A percentile compares a stretch with the other conserved stretches of the same genome.
These are phyloP conservation scores for Arthrobotrys megalospora DNA, from an alignment of 2,329 filamentous ascomycete genomes.

Conservation along the genomic window DNA sequence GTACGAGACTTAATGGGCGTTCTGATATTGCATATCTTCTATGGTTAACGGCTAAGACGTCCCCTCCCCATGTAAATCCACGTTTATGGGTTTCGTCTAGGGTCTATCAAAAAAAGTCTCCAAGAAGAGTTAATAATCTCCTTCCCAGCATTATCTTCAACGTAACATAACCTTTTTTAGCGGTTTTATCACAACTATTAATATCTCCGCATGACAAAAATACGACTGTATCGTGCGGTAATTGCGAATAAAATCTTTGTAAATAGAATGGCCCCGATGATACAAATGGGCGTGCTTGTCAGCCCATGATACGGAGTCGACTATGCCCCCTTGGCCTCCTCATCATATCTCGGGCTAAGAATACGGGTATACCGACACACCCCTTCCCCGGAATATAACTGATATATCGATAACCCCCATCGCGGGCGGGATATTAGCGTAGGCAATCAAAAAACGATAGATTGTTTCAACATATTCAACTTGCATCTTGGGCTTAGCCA, in stretches of 20 bases:
- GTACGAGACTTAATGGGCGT: slow-evolving; percentile 34
- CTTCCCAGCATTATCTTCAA: neutral
- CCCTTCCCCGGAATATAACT: slow-evolving; percentile 15
- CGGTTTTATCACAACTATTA: slow-evolving; percentile 3
- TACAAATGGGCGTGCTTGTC: slow-evolving; percentile 12
- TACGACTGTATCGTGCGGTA: slow-evolving; percentile 20
- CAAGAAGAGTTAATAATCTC: slow-evolving; percentile 16
- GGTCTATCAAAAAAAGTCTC: neutral
- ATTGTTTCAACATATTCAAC: slow-evolving; percentile 17
- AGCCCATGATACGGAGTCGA: slow-evolving; percentile 21
- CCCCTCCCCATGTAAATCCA: slow-evolving; percentile 10
- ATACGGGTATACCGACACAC: slow-evolving; percentile 1
- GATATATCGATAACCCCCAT: slow-evolving; percentile 40
- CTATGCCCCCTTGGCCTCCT: neutral
- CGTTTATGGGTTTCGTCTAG: slow-evolving; percentile 13
- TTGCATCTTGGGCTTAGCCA: slow-evolving; percentile 51
- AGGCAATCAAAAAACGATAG: slow-evolving; percentile 38
- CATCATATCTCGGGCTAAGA: neutral
- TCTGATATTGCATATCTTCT: slow-evolving; percentile 24
- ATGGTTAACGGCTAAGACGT: neutral
- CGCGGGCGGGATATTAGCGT: slow-evolving; percentile 33
- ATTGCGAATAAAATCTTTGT: too few species aligned
- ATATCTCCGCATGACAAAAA: slow-evolving; percentile 19
- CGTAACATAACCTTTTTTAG: neutral
- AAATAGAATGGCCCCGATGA: too few species aligned